Evolutionary conservation across 495 filamentous ascomycete genomes (phyloP).

Genomic region (Aspergillus cavernicola): DNA sequence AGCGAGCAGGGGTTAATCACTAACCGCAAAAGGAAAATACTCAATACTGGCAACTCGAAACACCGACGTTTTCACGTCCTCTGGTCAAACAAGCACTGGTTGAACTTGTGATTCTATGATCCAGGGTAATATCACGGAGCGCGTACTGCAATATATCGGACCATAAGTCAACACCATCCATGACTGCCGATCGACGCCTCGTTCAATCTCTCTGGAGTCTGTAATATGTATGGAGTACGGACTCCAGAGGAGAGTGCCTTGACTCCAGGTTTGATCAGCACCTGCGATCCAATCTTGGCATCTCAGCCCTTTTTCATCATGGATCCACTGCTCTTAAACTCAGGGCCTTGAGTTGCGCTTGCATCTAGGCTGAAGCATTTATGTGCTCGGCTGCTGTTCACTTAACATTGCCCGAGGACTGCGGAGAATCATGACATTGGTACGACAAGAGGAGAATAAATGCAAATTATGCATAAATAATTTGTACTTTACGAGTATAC

Average conservation of each 20-base stretch:
- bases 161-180: neutral
- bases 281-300: slow-evolving; percentile 9
- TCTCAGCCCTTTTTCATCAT: slow-evolving; percentile 3
- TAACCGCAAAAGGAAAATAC: slow-evolving; percentile 3
- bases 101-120: no score
- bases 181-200: neutral
- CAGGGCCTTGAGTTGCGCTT: neutral
- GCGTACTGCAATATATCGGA: neutral
- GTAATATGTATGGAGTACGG: neutral
- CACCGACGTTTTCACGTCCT: no score
- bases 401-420: neutral
- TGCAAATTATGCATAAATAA: no score
- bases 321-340: slow-evolving; percentile 5
- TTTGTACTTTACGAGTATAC: no score
- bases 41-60: no score
- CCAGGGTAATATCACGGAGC: no score
- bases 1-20: neutral
- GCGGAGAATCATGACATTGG: neutral
- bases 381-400: no score
- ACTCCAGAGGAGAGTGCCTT: neutral
- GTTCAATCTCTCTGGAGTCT: neutral
- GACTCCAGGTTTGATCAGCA: slow-evolving; percentile 10
- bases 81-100: no score
- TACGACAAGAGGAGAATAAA: no score
- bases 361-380: slow-evolving; percentile 5